Conservation (phyloP, 345 rosid species). For the Citrus australasica region DNA sequence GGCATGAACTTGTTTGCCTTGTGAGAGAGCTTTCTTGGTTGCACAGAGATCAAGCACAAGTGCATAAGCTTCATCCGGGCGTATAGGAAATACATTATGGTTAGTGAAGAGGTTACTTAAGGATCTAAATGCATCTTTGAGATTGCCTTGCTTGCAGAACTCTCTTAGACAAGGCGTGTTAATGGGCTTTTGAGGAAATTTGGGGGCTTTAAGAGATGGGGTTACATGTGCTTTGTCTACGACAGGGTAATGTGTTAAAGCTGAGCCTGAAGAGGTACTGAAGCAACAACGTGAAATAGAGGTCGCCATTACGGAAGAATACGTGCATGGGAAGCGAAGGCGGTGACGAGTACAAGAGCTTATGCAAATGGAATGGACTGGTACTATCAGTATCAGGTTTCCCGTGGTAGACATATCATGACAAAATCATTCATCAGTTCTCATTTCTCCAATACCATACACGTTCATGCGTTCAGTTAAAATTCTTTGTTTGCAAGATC, state of each 20-base stretch:
- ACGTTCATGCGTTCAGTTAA: too few relatives aligned
- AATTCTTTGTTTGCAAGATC: too few relatives aligned
- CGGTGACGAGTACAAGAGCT: neutral
- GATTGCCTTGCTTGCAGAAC: constrained; percentile 28
- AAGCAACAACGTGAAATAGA: neutral
- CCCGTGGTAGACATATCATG: neutral
- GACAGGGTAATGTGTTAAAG: constrained; percentile 7
- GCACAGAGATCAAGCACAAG: constrained; percentile 53
- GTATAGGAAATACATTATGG: neutral
- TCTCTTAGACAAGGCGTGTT: constrained; percentile 22
- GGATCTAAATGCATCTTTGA: constrained; percentile 38
- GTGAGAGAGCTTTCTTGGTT: constrained; percentile 29
- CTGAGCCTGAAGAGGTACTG: neutral
- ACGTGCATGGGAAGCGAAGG: constrained; percentile 15
- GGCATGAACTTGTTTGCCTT: constrained; percentile 58
- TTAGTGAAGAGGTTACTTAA: constrained; percentile 13
- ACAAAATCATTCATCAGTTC: too few relatives aligned
- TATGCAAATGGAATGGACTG: neutral
- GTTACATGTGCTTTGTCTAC: constrained; percentile 17
- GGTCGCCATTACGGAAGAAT: constrained; percentile 19
- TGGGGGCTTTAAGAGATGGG: constrained; percentile 16
- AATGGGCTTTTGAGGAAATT: constrained; percentile 7
- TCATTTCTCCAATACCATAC: too few relatives aligned
- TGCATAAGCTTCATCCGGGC: constrained; percentile 38
- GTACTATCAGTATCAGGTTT: neutral